Percentiles rank a stretch among this genome's conserved stretches.
Evolutionary conservation across 1,139 yeast genomes (phyloP).

Genomic region (Nakaseomyces kungkrabaensis): DNA sequence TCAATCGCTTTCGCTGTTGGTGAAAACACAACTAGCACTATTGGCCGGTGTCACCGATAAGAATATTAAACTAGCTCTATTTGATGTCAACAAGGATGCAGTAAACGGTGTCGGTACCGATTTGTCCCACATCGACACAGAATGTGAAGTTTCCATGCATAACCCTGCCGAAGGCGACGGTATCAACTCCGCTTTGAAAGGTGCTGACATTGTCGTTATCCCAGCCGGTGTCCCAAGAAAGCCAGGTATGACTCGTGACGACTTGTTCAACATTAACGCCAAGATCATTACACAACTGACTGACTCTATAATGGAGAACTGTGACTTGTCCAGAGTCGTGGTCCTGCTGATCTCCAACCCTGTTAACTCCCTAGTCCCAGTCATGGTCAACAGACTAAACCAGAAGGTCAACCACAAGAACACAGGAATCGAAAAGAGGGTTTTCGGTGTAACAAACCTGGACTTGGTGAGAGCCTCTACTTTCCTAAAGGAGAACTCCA

Average conservation of each 20-base stretch:
- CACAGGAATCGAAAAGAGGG: constrained; percentile 66
- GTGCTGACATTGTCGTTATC: constrained; percentile 70
- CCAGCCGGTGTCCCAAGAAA: constrained; percentile 98
- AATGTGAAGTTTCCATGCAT: constrained; percentile 58
- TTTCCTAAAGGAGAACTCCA: constrained; percentile 44
- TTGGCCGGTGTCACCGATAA: constrained; percentile 31
- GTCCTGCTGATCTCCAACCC: constrained; percentile 84
- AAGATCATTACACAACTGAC: constrained; percentile 81
- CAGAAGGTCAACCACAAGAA: constrained; percentile 21
- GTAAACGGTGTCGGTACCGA: constrained; percentile 93
- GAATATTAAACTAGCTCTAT: constrained; percentile 37
- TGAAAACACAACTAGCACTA: constrained; percentile 44
- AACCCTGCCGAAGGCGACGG: constrained; percentile 48
- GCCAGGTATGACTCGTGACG: constrained; percentile 98
- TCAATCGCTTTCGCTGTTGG: constrained; percentile 79
- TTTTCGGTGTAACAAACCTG: constrained; percentile 88
- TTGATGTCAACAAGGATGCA: constrained; percentile 48
- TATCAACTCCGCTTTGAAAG: constrained; percentile 48
- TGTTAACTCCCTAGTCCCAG: constrained; percentile 90
- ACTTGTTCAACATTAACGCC: constrained; percentile 86
- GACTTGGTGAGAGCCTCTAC: constrained; percentile 87
- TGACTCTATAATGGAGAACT: constrained; percentile 55
- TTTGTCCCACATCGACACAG: constrained; percentile 80
- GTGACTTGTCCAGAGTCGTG: constrained; percentile 30
- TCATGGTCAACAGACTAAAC: constrained; percentile 62